Conservation (phyloP, 305 asterid genomes). For the Fraxinus sp. region DNA sequence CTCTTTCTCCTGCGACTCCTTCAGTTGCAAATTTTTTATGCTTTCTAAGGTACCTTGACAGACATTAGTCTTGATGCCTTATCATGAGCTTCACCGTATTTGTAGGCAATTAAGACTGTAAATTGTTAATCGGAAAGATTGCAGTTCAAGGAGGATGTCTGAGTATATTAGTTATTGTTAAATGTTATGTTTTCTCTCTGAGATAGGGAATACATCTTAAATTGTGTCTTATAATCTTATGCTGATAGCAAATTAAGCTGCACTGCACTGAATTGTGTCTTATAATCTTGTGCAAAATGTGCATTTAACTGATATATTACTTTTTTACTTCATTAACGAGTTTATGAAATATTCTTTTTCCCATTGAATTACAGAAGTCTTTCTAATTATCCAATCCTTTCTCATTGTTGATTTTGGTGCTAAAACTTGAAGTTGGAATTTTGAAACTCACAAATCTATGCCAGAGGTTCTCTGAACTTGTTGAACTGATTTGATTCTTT, state of each 20-base stretch:
- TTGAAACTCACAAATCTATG: neutral
- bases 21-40: neutral
- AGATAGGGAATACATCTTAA: neutral
- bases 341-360: neutral
- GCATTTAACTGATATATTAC: neutral
- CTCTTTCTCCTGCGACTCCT: neutral
- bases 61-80: neutral
- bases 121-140: neutral
- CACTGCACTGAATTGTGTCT: neutral
- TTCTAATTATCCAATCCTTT: neutral
- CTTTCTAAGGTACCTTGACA: neutral
- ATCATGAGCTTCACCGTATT: neutral
- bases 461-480: neutral
- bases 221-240: neutral
- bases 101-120: neutral
- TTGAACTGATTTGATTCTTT: constrained; percentile 1
- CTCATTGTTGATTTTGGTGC: neutral
- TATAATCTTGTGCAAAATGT: neutral
- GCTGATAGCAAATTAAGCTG: neutral
- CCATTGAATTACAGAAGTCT: neutral
- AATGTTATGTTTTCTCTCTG: neutral
- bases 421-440: neutral
- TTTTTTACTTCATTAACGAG: neutral
- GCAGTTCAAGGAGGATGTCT: neutral
- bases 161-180: neutral